phyloP scores from a whole-genome alignment of 345 rosid species.

The Ceriops decandra region DNA sequence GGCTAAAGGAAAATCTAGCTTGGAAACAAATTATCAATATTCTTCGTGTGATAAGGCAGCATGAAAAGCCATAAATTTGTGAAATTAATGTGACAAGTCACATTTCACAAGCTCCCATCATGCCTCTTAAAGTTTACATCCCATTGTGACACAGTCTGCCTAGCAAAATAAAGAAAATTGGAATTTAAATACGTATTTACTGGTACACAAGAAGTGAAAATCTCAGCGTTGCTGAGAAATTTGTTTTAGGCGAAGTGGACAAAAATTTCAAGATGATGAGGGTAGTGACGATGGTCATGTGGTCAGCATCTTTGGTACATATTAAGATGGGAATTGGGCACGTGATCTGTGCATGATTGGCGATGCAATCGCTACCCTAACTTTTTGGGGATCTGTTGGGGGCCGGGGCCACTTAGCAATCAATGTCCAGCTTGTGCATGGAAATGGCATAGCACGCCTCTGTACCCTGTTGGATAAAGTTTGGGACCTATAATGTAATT shows the following conservation, averaged over 20 bases:
- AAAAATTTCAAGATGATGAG: not conserved
- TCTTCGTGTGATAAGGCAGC: no score
- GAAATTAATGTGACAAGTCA: no score
- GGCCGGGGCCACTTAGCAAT: not conserved
- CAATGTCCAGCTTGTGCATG: conserved; percentile 31
- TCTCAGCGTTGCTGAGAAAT: not conserved
- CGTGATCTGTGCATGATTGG: conserved; percentile 42
- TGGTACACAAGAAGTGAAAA: not conserved
- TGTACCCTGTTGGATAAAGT: conserved; percentile 34
- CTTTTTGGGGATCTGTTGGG: conserved; percentile 3
- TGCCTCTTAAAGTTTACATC: no score
- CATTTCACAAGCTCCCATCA: no score
- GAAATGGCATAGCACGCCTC: conserved; percentile 48
- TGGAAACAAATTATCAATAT: no score
- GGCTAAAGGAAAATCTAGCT: no score
- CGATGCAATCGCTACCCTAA: conserved; percentile 23
- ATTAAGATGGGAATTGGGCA: conserved; percentile 32
- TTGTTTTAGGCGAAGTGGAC: not conserved
- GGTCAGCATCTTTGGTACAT: conserved; percentile 13
- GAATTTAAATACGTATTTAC: no score
- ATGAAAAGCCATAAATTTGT: no score
- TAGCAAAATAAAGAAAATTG: no score
- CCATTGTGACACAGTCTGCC: no score
- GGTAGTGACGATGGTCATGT: conserved; percentile 3
- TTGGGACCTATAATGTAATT: conserved; percentile 27